Percentiles rank a stretch among this genome's conserved stretches.
These are phyloP conservation scores for Candida taoyuanica DNA, from an alignment of 805 yeast species.

Conservation along the genomic window DNA sequence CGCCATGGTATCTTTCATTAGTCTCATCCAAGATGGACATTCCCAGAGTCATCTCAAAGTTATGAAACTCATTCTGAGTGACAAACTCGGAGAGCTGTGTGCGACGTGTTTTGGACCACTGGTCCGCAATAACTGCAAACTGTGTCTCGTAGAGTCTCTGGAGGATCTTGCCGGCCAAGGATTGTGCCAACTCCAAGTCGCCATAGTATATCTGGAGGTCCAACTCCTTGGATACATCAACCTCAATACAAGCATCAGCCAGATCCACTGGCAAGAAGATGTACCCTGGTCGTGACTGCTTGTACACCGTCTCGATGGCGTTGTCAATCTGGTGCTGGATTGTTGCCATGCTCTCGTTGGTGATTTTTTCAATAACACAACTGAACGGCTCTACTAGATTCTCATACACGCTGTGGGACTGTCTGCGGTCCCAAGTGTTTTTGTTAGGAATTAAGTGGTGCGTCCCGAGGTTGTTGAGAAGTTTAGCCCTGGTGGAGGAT, in stretches of 20 bases:
- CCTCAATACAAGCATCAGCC: slow-evolving; percentile 33
- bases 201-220: slow-evolving; percentile 23
- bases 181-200: slow-evolving; percentile 26
- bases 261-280: slow-evolving; percentile 63
- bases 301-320: slow-evolving; percentile 45
- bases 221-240: slow-evolving; percentile 28
- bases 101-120: slow-evolving; percentile 55
- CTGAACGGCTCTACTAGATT: slow-evolving; percentile 49
- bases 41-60: slow-evolving; percentile 14
- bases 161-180: slow-evolving; percentile 42
- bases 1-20: slow-evolving; percentile 56
- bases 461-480: slow-evolving; percentile 27
- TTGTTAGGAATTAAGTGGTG: slow-evolving; percentile 52
- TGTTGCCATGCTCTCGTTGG: slow-evolving; percentile 39
- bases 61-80: slow-evolving; percentile 24
- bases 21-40: slow-evolving; percentile 34
- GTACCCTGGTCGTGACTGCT: slow-evolving; percentile 64
- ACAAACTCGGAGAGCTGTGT: slow-evolving; percentile 44
- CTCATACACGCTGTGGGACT: slow-evolving; percentile 58
- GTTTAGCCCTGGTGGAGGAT: slow-evolving; percentile 41
- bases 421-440: slow-evolving; percentile 37
- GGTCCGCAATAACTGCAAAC: slow-evolving; percentile 73
- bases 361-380: slow-evolving; percentile 48
- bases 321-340: slow-evolving; percentile 58
- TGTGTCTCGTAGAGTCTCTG: slow-evolving; percentile 41